A percentile compares a stretch with the other conserved stretches of the same genome.
Conservation (phyloP, 768 basidiomycete genomes). For the Collybiopsis luxurians region DNA sequence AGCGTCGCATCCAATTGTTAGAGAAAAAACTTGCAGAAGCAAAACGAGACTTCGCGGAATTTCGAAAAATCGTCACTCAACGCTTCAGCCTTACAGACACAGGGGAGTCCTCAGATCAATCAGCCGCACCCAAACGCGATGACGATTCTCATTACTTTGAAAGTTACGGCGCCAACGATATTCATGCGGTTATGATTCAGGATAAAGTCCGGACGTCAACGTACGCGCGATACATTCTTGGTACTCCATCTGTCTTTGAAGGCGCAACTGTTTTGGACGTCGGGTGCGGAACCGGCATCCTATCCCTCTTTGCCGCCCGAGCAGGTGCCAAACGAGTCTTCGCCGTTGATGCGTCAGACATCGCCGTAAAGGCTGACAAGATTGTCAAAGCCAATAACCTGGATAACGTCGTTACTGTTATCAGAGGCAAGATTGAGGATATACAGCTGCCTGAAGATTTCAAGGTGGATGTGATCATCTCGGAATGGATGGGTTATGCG, state of each 20-base stretch:
- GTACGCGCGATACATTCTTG: conserved; percentile 89
- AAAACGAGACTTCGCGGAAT: conserved; percentile 60
- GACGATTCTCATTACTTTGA: conserved; percentile 95
- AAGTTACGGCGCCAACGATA: conserved; percentile 88
- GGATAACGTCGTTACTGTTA: conserved; percentile 76
- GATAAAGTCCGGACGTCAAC: conserved; percentile 93
- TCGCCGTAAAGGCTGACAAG: conserved; percentile 72
- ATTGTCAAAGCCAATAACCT: conserved; percentile 78
- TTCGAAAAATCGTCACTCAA: conserved; percentile 53
- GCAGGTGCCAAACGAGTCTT: conserved; percentile 90
- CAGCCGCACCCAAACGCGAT: conserved; percentile 47
- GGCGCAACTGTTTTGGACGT: conserved; percentile 91
- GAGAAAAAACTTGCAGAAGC: conserved; percentile 61
- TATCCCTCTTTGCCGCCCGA: conserved; percentile 86
- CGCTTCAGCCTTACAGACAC: conserved; percentile 50
- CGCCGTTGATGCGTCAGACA: conserved; percentile 87
- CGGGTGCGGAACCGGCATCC: conserved; percentile 93
- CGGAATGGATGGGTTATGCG: conserved; percentile 97
- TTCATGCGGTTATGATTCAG: conserved; percentile 95
- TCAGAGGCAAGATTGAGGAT: conserved; percentile 89
- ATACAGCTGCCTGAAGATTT: conserved; percentile 71
- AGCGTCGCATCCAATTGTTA: conserved; percentile 51
- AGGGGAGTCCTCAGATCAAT: conserved; percentile 24
- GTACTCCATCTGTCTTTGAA: conserved; percentile 76
- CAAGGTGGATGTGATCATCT: conserved; percentile 91